Conservation (phyloP, 2,329 filamentous ascomycete species). For the Rasamsonia emersonii region DNA sequence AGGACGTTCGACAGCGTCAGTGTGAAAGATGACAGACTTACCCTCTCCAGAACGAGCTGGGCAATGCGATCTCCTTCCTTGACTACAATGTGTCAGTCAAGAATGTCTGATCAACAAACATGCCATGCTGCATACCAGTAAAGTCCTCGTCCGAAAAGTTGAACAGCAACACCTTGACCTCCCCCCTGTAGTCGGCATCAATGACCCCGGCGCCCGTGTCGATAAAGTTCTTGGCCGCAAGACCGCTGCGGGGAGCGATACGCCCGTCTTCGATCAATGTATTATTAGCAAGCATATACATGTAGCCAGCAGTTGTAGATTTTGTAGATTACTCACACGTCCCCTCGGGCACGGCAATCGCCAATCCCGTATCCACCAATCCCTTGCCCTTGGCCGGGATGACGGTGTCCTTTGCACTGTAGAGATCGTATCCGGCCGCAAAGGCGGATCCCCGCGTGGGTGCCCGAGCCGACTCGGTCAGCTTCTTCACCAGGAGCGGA, state of each 20-base stretch:
- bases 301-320: too few species aligned
- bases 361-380: conserved; percentile 82
- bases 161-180: conserved; percentile 89
- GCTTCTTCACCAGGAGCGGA: conserved; percentile 79
- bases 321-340: too few species aligned
- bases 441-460: conserved; percentile 84
- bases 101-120: background rate
- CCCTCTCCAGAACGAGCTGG: conserved; percentile 83
- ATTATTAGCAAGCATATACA: conserved; percentile 7
- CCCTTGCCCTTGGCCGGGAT: conserved; percentile 78
- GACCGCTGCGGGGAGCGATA: conserved; percentile 80
- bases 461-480: conserved; percentile 66
- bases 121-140: conserved; percentile 23
- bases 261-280: conserved; percentile 59
- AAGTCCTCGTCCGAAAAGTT: conserved; percentile 84
- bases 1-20: too few species aligned
- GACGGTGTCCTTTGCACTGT: conserved; percentile 62
- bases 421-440: conserved; percentile 90
- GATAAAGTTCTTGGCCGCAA: conserved; percentile 90
- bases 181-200: conserved; percentile 92
- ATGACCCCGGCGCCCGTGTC: conserved; percentile 95
- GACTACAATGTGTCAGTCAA: conserved; percentile 35
- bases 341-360: conserved; percentile 82
- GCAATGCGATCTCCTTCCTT: conserved; percentile 84
- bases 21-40: too few species aligned